These are phyloP conservation scores for Peniophora sp. DNA, from an alignment of 1,284 basidiomycete species.

Conservation along the genomic window DNA sequence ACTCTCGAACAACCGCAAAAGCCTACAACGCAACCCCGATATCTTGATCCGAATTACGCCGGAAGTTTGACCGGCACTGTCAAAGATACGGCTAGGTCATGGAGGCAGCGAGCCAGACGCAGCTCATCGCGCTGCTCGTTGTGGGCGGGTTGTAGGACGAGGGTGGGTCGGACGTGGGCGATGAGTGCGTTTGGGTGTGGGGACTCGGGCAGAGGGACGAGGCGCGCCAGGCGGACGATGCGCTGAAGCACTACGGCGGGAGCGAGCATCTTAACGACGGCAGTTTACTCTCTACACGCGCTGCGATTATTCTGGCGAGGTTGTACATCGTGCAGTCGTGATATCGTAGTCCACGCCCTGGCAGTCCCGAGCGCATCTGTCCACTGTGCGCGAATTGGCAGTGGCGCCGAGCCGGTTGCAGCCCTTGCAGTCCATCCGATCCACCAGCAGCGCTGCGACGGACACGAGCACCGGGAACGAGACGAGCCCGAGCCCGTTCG, in stretches of 20 bases:
- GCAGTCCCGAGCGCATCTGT: no score
- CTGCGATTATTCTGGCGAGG: no score
- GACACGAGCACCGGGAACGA: conserved; percentile 27
- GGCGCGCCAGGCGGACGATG: conserved; percentile 39
- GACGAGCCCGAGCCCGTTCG: conserved; percentile 27
- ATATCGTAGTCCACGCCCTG: no score
- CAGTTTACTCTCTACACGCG: no score
- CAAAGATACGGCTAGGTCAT: conserved; percentile 48
- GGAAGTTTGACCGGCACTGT: conserved; percentile 87
- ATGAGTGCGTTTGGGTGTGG: conserved; percentile 51
- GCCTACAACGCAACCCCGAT: conserved; percentile 49
- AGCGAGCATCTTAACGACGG: no score
- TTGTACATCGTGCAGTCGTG: no score
- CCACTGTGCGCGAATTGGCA: no score
- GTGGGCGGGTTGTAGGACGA: conserved; percentile 30
- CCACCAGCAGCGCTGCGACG: no score
- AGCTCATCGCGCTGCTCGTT: conserved; percentile 54
- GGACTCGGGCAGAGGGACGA: conserved; percentile 50
- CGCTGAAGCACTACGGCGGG: conserved; percentile 38
- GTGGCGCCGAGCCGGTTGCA: no score
- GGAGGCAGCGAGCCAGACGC: conserved; percentile 61
- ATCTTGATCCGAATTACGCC: conserved; percentile 67
- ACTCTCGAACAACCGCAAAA: conserved; percentile 52
- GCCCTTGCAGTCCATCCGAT: no score
- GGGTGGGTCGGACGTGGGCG: conserved; percentile 35